A percentile compares a stretch with the other conserved stretches of the same genome.
These are phyloP conservation scores for Tulasnella calospora DNA, from an alignment of 768 basidiomycete genomes.

Conservation along the genomic window DNA sequence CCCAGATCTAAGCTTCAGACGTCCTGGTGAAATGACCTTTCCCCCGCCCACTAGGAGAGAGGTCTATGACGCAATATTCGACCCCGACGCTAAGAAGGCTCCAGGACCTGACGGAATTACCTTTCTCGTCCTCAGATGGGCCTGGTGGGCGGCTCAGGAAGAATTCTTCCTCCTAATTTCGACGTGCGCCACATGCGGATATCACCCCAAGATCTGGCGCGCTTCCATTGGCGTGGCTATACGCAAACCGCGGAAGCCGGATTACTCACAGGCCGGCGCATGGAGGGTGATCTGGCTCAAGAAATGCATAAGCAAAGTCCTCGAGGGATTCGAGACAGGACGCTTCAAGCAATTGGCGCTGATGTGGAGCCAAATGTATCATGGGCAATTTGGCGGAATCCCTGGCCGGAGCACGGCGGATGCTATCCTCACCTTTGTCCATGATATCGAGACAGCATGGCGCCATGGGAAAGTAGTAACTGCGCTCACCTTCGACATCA, in stretches of 20 bases:
- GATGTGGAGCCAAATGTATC: constrained; percentile 33
- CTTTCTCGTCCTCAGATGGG: not conserved
- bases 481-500: constrained; percentile 5
- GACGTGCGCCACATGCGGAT: no score
- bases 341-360: constrained; percentile 27
- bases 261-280: constrained; percentile 33
- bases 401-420: constrained; percentile 27
- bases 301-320: constrained; percentile 38
- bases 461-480: constrained; percentile 14
- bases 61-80: not conserved
- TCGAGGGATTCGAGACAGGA: constrained; percentile 34
- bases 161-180: not conserved
- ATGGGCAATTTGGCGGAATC: constrained; percentile 34
- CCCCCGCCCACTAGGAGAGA: not conserved
- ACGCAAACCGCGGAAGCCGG: constrained; percentile 38
- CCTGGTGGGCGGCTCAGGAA: not conserved
- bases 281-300: constrained; percentile 37
- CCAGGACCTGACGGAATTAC: not conserved
- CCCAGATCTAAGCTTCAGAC: not conserved
- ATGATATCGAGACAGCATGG: constrained; percentile 29
- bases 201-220: constrained; percentile 12
- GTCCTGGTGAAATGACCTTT: not conserved
- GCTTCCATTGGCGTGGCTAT: constrained; percentile 28
- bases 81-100: not conserved
- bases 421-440: constrained; percentile 29